Evolutionary conservation across 1,284 basidiomycete species (phyloP).

Genomic region (Anthracocystis walkeri): DNA sequence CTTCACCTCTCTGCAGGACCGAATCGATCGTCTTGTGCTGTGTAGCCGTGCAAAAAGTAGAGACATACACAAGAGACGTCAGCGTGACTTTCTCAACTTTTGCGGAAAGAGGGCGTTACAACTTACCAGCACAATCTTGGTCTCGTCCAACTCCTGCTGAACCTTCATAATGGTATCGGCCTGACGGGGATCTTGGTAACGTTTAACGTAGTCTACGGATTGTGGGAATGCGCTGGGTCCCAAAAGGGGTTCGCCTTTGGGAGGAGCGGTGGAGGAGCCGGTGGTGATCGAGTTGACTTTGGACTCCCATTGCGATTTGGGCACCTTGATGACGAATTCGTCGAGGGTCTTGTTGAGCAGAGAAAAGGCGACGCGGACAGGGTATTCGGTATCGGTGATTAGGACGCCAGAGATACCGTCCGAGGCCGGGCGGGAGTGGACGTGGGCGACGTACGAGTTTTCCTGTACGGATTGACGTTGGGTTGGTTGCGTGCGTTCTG

Average conservation of each 20-base stretch:
- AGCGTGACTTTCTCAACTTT: neutral
- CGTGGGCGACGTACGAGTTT: constrained; percentile 92
- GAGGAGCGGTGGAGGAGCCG: constrained; percentile 55
- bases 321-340: constrained; percentile 86
- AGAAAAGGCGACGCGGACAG: constrained; percentile 94
- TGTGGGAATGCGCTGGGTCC: constrained; percentile 71
- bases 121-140: constrained; percentile 82
- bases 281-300: constrained; percentile 63
- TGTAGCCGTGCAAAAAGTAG: constrained; percentile 9
- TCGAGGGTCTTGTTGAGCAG: constrained; percentile 93
- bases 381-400: constrained; percentile 95
- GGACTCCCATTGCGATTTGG: constrained; percentile 75
- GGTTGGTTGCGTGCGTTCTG: constrained; percentile 80
- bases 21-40: constrained; percentile 98
- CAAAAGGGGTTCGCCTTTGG: constrained; percentile 65
- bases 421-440: constrained; percentile 74
- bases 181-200: constrained; percentile 98
- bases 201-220: constrained; percentile 82
- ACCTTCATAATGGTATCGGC: constrained; percentile 99
- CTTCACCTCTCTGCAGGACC: constrained; percentile 95
- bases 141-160: constrained; percentile 97
- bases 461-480: constrained; percentile 90
- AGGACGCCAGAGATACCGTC: constrained; percentile 78
- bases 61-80: neutral
- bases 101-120: too few relatives aligned